Conservation (phyloP, 768 basidiomycete species). For the Podaxis mareebaensis region DNA sequence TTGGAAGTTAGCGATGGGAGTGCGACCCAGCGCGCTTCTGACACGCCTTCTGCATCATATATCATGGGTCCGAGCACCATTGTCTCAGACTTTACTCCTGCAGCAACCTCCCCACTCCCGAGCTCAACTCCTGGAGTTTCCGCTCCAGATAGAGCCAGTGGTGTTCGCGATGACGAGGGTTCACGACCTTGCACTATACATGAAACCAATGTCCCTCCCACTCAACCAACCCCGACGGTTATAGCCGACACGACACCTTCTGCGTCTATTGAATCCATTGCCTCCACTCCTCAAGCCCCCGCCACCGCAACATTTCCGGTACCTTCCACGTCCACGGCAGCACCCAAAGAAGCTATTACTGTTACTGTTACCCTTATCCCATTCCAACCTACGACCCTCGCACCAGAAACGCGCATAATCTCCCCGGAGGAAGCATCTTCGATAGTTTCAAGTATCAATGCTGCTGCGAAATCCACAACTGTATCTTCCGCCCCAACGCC, state of each 20-base stretch:
- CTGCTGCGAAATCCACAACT: neutral
- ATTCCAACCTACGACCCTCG: constrained; percentile 27
- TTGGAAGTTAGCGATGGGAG: neutral
- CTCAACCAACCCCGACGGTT: neutral
- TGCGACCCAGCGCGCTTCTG: neutral
- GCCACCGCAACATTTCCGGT: constrained; percentile 7
- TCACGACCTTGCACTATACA: neutral
- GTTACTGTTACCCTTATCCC: constrained; percentile 32
- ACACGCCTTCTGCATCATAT: neutral
- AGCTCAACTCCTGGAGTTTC: neutral
- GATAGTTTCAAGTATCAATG: constrained; percentile 36
- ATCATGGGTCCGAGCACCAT: neutral
- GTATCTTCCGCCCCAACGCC: neutral
- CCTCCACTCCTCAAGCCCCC: constrained; percentile 14
- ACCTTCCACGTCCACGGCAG: neutral
- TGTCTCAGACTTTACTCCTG: neutral
- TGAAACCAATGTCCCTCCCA: neutral
- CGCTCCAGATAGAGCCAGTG: too few species aligned
- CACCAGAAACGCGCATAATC: constrained; percentile 42
- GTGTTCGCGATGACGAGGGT: neutral
- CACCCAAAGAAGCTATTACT: constrained; percentile 27
- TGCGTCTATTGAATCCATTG: constrained; percentile 12
- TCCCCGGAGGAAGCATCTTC: constrained; percentile 42
- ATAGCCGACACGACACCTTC: constrained; percentile 17
- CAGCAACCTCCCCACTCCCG: neutral